A percentile compares a stretch with the other conserved stretches of the same genome.
These are phyloP conservation scores for Ceratorhiza oryzae-sativae DNA, from an alignment of 1,284 basidiomycete species.

Conservation along the genomic window DNA sequence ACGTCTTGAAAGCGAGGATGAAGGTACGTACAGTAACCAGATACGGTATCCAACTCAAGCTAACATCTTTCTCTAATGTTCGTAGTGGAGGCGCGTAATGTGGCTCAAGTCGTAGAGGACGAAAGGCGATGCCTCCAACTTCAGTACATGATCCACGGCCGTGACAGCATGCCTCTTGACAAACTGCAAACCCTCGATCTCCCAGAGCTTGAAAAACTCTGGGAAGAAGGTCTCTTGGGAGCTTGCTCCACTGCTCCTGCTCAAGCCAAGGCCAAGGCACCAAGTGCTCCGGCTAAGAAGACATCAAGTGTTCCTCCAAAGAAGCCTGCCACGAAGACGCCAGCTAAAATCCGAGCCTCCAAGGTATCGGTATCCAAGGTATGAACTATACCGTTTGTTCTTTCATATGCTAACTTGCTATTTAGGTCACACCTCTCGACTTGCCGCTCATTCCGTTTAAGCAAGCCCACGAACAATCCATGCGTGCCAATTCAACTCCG, in stretches of 20 bases:
- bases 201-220: background rate
- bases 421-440: background rate
- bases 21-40: background rate
- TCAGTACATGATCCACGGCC: constrained; percentile 1
- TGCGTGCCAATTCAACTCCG: background rate
- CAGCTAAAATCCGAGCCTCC: background rate
- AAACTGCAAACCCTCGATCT: background rate
- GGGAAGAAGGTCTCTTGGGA: background rate
- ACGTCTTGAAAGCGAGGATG: background rate
- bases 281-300: background rate
- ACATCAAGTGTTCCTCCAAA: background rate
- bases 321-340: background rate
- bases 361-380: background rate
- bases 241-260: background rate
- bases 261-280: background rate
- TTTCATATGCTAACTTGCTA: background rate
- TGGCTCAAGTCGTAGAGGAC: background rate
- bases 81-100: background rate
- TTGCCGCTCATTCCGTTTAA: background rate
- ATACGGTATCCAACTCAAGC: background rate
- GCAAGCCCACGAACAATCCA: background rate
- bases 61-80: background rate
- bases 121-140: background rate
- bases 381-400: background rate
- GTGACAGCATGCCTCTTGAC: background rate